Conservation (phyloP, 2,329 filamentous ascomycete genomes). For the Neonectria ditissima region DNA sequence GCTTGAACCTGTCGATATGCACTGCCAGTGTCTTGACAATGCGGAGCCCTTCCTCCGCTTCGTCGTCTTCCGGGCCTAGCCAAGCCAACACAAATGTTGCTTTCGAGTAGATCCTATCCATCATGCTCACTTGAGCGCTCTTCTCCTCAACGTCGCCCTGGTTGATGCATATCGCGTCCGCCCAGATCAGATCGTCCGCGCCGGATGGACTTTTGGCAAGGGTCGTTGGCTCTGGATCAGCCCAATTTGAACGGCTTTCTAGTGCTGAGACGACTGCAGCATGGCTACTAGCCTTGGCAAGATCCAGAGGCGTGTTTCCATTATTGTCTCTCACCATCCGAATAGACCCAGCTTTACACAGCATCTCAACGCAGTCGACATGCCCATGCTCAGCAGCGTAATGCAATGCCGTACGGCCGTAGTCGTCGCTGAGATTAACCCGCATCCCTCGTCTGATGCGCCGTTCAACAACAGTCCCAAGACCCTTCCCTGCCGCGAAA, state of each 20-base stretch:
- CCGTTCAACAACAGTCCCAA: slow-evolving; percentile 9
- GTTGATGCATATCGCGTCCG: slow-evolving; percentile 48
- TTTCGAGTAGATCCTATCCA: slow-evolving; percentile 46
- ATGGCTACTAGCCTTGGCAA: slow-evolving; percentile 30
- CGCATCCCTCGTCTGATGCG: slow-evolving; percentile 31
- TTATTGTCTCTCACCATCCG: slow-evolving; percentile 19
- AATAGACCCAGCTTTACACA: slow-evolving; percentile 23
- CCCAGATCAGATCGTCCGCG: slow-evolving; percentile 41
- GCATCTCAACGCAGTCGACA: slow-evolving; percentile 21
- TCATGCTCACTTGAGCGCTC: slow-evolving; percentile 44
- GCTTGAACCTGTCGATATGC: slow-evolving; percentile 29
- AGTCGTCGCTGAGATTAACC: slow-evolving; percentile 26
- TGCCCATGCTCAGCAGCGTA: slow-evolving; percentile 33
- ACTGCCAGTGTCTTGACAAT: slow-evolving; percentile 25
- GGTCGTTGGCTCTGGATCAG: slow-evolving; percentile 15
- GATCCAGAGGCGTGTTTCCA: slow-evolving; percentile 30
- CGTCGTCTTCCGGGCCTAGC: slow-evolving; percentile 40
- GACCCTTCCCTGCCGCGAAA: slow-evolving; percentile 21
- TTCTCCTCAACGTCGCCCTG: slow-evolving; percentile 44
- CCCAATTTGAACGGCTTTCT: slow-evolving; percentile 7
- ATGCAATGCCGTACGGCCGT: slow-evolving; percentile 31
- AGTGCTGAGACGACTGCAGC: slow-evolving; percentile 27
- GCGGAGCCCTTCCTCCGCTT: slow-evolving; percentile 30
- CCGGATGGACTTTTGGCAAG: not conserved
- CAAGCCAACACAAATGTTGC: slow-evolving; percentile 43